Evolutionary conservation across 805 yeast species (phyloP).

Genomic region (Kurtzmaniella cleridarum): DNA sequence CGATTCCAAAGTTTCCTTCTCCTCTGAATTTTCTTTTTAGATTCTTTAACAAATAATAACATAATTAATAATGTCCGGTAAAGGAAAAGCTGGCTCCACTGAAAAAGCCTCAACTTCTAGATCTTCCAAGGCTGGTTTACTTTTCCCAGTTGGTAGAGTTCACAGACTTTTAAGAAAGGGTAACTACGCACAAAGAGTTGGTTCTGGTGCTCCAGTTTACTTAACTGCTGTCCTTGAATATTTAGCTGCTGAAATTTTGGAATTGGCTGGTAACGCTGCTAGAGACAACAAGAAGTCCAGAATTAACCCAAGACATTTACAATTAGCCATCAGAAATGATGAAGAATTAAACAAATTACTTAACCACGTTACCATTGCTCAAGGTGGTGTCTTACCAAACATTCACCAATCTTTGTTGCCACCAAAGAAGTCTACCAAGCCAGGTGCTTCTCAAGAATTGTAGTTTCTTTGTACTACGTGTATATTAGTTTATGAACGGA

Average conservation of each 20-base stretch:
- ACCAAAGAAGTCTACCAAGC: constrained; percentile 59
- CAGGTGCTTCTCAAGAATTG: constrained; percentile 64
- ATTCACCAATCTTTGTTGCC: constrained; percentile 90
- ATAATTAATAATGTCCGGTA: constrained; percentile 62
- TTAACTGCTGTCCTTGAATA: constrained; percentile 95
- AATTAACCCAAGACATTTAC: constrained; percentile 98
- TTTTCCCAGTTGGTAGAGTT: constrained; percentile 99
- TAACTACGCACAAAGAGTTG: constrained; percentile 97
- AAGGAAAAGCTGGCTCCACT: constrained; percentile 90
- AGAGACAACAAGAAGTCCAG: constrained; percentile 99
- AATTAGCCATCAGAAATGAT: constrained; percentile 97
- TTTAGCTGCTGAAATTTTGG: constrained; percentile 95
- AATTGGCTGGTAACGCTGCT: constrained; percentile 98
- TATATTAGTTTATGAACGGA: constrained; percentile 6
- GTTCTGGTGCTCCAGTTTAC: constrained; percentile 99
- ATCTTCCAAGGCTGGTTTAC: constrained; percentile 97
- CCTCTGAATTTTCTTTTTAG: constrained; percentile 1
- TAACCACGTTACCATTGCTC: constrained; percentile 91
- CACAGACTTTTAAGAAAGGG: constrained; percentile 96
- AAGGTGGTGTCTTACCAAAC: constrained; percentile 99
- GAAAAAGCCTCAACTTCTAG: constrained; percentile 96
- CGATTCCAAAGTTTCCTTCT: neutral
- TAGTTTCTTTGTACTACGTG: constrained; percentile 19
- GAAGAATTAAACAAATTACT: constrained; percentile 95
- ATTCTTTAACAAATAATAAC: constrained; percentile 7